phyloP scores from a whole-genome alignment of 2,329 filamentous ascomycete species.

The Pyrenochaeta sp. region DNA sequence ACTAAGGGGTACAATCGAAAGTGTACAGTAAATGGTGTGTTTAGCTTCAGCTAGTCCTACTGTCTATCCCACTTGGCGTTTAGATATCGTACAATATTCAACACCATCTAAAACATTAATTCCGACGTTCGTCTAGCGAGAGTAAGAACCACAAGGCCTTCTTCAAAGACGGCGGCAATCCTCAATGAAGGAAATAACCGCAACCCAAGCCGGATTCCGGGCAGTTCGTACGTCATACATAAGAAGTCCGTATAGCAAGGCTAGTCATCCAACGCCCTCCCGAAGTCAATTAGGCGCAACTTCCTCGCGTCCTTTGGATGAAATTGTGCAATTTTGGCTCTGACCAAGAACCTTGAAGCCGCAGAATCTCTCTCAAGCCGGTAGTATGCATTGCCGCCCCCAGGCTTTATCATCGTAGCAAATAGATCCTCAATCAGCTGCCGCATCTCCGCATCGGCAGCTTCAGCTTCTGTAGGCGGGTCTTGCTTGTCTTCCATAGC shows the following conservation, averaged over 20 bases:
- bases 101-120: not conserved
- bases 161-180: not conserved
- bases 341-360: constrained; percentile 61
- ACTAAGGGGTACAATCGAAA: too few relatives aligned
- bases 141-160: not conserved
- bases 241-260: not conserved
- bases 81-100: not conserved
- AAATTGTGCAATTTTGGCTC: constrained; percentile 65
- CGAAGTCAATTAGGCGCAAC: constrained; percentile 63
- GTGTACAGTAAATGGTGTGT: too few relatives aligned
- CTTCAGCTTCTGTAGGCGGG: constrained; percentile 55
- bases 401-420: constrained; percentile 49
- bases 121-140: not conserved
- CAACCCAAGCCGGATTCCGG: not conserved
- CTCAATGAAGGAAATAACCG: not conserved
- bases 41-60: not conserved
- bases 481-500: constrained; percentile 32
- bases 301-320: constrained; percentile 63
- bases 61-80: not conserved
- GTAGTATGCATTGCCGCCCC: constrained; percentile 56
- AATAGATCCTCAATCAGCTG: constrained; percentile 58
- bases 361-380: constrained; percentile 60
- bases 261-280: constrained; percentile 51
- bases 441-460: constrained; percentile 58
- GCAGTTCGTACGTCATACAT: not conserved